Conservation (phyloP, 768 basidiomycete genomes). For the Phaeotremella skinneri region DNA sequence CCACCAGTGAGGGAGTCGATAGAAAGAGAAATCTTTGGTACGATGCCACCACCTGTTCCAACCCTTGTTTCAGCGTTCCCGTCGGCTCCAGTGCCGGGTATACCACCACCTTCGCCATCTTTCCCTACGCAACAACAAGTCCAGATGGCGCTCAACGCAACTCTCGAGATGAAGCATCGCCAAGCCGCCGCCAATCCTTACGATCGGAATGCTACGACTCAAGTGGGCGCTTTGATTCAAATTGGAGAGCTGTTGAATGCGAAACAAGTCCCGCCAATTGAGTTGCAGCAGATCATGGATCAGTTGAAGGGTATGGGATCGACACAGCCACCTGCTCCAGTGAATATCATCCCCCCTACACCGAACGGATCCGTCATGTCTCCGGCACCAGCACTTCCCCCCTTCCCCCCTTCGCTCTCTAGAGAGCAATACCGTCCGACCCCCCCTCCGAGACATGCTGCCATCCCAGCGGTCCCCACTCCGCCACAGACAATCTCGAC, state of each 20-base stretch:
- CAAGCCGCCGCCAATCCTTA: conserved; percentile 68
- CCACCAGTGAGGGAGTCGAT: conserved; percentile 73
- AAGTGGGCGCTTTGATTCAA: conserved; percentile 68
- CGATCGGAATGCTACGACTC: conserved; percentile 66
- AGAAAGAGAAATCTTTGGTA: conserved; percentile 59
- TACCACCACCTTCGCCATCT: conserved; percentile 30
- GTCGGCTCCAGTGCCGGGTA: neutral
- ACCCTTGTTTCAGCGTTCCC: neutral
- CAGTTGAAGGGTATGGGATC: conserved; percentile 44
- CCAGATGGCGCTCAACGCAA: conserved; percentile 75
- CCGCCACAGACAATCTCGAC: neutral
- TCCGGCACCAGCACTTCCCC: conserved; percentile 35
- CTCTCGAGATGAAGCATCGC: conserved; percentile 76
- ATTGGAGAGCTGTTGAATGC: conserved; percentile 55
- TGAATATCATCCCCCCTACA: neutral
- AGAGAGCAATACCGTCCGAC: conserved; percentile 21
- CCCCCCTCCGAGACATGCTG: conserved; percentile 48
- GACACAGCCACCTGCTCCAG: conserved; percentile 6
- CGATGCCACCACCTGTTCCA: conserved; percentile 6
- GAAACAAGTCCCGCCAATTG: conserved; percentile 57
- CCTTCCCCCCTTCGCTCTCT: conserved; percentile 42
- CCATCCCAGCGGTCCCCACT: conserved; percentile 17
- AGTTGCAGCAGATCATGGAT: conserved; percentile 50
- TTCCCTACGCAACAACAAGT: conserved; percentile 71
- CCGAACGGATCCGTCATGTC: neutral